Base-by-base conservation (phyloP, 345 rosid species). In the Iberis pinnata region DNA sequence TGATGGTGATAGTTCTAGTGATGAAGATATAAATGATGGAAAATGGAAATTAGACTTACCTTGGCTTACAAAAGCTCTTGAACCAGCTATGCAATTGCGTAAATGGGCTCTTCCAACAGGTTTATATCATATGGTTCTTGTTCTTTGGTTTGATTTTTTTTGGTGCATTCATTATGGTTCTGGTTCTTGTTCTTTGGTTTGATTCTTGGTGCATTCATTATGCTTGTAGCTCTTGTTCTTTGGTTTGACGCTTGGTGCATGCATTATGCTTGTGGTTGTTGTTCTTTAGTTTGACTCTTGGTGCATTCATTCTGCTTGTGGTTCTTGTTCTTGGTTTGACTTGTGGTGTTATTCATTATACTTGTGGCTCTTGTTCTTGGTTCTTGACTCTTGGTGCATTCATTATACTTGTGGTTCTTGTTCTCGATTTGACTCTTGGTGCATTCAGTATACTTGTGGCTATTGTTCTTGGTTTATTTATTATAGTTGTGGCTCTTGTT, bases 61-160 rank as follows among this genome's bases (percentile, higher is more conserved):
- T 43, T 90, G 98, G 92, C 84, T 90, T 51, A 63, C 83, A 0
- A 86, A 66, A 63, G 82, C 88, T 31, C 73, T 87, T 43, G 96
- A 87, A 51, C 96, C 93, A 25, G 92, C 96, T 61, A 39, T 82
- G 40, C 90, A 85, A 52, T 54, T 86, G 25, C 88, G 81, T 68
- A 70, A 77, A 76, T 76, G 83, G 86, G 87, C 94, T 68, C 67
- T 83, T 63, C 82, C 80, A 42, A 51, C 86, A 82, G 90, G 88
- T 81, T 32, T 71, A 65, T 75, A 56, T 49, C 26, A 25, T 52
- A 13, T 11, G 8, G 10, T 32, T 14, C 18, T 43, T 55, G 17
- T 18, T 44, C 32, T 22, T 43, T 6, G 15, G 18, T 43, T 42
- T 43, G 33, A 10, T n/a, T n/a, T n/a, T 24, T 18, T 42, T 42